A percentile compares a stretch with the other conserved stretches of the same genome.
phyloP scores from a whole-genome alignment of 129 eudicot genomes.

The Helianthus annuus region DNA sequence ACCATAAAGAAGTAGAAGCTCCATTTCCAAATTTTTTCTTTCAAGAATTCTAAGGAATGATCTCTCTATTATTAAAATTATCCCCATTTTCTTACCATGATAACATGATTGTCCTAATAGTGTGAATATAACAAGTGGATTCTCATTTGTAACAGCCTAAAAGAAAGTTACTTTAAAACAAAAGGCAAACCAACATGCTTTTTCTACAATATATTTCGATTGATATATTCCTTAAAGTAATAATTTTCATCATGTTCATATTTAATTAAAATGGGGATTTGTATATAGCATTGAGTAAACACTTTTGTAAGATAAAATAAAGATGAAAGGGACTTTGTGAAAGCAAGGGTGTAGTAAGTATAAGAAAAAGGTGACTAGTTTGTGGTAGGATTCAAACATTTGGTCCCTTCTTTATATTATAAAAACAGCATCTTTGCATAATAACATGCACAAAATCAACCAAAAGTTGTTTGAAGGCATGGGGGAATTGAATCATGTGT shows the following conservation, averaged over 20 bases:
- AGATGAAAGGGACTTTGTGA: constrained; percentile 19
- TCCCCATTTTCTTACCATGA: too few species aligned
- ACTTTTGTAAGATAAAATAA: neutral
- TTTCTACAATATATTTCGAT: neutral
- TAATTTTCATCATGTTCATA: neutral
- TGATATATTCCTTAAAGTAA: neutral
- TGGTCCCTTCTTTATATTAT: constrained; percentile 31
- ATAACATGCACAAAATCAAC: constrained; percentile 31
- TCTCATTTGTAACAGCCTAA: constrained; percentile 14
- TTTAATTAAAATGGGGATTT: neutral
- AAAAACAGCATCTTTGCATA: constrained; percentile 22
- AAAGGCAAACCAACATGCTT: constrained; percentile 1
- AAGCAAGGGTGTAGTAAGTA: constrained; percentile 32
- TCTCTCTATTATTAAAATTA: too few species aligned
- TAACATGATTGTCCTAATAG: neutral
- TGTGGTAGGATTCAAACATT: constrained; percentile 41
- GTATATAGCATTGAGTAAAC: neutral
- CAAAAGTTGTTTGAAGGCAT: constrained; percentile 32
- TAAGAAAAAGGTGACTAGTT: constrained; percentile 31
- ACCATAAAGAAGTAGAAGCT: too few species aligned
- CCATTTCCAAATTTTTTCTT: too few species aligned
- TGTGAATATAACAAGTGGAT: constrained; percentile 11
- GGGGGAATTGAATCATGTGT: constrained; percentile 34
- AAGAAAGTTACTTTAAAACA: neutral
- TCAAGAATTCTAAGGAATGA: too few species aligned